These are phyloP conservation scores for Tetrahymena malaccensis DNA, from an alignment of 73 alveolate genomes.

Conservation along the genomic window DNA sequence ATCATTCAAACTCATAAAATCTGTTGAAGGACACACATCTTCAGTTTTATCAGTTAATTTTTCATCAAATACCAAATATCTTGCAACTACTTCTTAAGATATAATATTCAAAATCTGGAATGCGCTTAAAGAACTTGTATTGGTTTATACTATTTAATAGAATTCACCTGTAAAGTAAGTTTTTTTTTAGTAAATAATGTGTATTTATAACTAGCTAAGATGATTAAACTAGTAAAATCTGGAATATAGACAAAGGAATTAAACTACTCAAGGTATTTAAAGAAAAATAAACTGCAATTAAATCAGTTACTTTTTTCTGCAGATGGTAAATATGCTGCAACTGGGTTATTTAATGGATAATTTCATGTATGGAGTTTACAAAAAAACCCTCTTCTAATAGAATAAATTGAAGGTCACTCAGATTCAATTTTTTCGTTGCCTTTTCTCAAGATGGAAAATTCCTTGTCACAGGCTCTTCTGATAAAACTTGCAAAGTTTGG, in stretches of 20 bases:
- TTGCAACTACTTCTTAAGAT: neutral
- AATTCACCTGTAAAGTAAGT: neutral
- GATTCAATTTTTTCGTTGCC: too few species aligned
- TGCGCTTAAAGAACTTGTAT: too few species aligned
- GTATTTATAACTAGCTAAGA: neutral
- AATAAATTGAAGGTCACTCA: neutral
- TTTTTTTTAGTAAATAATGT: neutral
- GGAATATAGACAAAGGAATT: too few species aligned
- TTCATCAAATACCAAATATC: neutral
- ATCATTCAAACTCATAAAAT: neutral
- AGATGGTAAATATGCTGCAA: neutral
- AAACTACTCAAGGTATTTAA: too few species aligned
- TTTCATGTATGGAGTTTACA: neutral
- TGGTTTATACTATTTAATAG: neutral
- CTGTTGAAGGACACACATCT: neutral
- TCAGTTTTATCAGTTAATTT: neutral
- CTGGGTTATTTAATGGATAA: neutral
- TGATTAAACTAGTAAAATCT: too few species aligned
- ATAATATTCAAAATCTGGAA: neutral
- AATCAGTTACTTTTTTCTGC: neutral
- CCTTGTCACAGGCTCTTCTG: neutral
- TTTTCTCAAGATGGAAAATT: neutral
- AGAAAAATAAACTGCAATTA: too few species aligned
- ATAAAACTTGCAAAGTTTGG: neutral
- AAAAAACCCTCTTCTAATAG: too few species aligned